Conservation (phyloP, 2,329 filamentous ascomycete species). For the Trichoderma gracile region DNA sequence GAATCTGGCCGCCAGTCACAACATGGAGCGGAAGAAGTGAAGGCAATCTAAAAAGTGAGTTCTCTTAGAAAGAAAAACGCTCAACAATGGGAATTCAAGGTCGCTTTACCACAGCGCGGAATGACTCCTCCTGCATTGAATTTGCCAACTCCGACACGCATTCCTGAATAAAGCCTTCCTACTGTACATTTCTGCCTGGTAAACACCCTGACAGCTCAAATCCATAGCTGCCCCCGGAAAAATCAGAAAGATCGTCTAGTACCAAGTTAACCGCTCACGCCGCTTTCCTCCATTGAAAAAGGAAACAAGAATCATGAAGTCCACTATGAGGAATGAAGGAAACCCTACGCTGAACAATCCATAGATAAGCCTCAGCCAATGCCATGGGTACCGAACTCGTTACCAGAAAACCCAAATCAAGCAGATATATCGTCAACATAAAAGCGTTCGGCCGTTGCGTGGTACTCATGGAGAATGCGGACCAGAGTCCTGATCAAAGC, state of each 20-base stretch:
- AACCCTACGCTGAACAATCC: neutral
- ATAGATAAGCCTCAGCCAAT: neutral
- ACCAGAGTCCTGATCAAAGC: neutral
- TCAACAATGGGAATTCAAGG: too few relatives aligned
- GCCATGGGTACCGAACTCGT: slow-evolving; percentile 11
- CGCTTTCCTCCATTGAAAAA: neutral
- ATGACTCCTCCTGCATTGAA: neutral
- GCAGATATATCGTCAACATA: neutral
- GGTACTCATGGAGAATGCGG: neutral
- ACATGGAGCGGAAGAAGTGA: neutral
- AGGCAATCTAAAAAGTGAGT: neutral
- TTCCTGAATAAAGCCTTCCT: neutral
- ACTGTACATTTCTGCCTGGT: slow-evolving; percentile 2
- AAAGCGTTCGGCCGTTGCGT: neutral
- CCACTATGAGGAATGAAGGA: neutral
- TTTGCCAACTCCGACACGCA: neutral
- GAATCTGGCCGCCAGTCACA: neutral
- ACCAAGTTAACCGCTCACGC: neutral
- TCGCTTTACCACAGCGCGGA: neutral
- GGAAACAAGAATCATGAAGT: neutral
- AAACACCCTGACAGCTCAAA: neutral
- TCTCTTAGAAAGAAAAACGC: too few relatives aligned
- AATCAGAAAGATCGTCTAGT: neutral
- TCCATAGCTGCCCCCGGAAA: neutral
- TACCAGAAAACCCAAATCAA: neutral